phyloP scores from a whole-genome alignment of 208 protist genomes.

The Porcisia hertigi region DNA sequence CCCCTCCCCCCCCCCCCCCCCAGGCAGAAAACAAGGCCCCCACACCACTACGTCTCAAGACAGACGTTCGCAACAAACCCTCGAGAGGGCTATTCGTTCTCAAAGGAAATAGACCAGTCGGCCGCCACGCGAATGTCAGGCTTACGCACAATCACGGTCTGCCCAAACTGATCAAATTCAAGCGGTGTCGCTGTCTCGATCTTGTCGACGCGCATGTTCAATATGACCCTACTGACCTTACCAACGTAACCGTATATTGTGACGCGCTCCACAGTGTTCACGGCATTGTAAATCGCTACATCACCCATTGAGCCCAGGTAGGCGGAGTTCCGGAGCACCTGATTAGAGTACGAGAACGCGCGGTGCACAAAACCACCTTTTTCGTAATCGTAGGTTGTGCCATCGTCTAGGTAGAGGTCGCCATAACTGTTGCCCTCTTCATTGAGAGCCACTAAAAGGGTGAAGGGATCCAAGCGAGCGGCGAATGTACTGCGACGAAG shows the following conservation, averaged over 20 bases:
- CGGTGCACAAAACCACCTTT: constrained; percentile 54
- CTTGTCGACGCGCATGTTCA: background rate
- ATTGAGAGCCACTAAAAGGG: constrained; percentile 90
- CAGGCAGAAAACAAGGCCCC: too few relatives aligned
- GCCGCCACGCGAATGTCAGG: constrained; percentile 46
- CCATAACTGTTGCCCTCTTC: constrained; percentile 60
- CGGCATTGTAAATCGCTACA: constrained; percentile 3
- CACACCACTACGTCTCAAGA: too few relatives aligned
- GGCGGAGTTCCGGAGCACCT: constrained; percentile 33
- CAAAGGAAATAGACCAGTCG: constrained; percentile 66
- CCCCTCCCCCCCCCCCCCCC: too few relatives aligned
- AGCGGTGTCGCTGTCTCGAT: constrained; percentile 30
- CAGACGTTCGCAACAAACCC: background rate
- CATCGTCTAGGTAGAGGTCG: constrained; percentile 82
- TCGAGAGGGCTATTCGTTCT: constrained; percentile 20
- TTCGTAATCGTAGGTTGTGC: constrained; percentile 67
- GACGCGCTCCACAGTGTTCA: constrained; percentile 69
- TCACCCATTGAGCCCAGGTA: background rate
- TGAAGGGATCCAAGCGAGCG: constrained; percentile 93
- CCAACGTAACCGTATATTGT: constrained; percentile 65
- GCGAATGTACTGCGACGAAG: constrained; percentile 80
- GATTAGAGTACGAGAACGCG: constrained; percentile 51
- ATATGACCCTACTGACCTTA: constrained; percentile 19
- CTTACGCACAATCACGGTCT: constrained; percentile 61
- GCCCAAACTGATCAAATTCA: constrained; percentile 58